These are phyloP conservation scores for Saccharomycopsis javanensis DNA, from an alignment of 805 yeast species.

Conservation along the genomic window DNA sequence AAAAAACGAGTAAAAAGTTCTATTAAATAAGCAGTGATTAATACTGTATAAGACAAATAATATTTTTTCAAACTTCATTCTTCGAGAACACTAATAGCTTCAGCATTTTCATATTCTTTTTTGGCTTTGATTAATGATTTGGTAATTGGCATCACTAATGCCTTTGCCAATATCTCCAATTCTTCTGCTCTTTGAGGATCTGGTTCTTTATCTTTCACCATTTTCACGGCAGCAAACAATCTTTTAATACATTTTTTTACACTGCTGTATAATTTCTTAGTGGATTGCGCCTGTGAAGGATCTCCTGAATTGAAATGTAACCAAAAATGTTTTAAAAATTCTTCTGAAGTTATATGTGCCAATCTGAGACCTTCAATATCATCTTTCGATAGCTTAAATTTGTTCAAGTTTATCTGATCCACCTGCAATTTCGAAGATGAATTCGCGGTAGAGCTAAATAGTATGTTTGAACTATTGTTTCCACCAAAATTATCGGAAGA, in stretches of 20 bases:
- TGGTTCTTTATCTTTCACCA: slow-evolving; percentile 17
- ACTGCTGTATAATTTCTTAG: slow-evolving; percentile 40
- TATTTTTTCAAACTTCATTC: not conserved
- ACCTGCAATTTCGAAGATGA: slow-evolving; percentile 2
- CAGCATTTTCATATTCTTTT: slow-evolving; percentile 34
- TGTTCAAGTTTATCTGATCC: slow-evolving; percentile 9
- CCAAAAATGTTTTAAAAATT: slow-evolving; percentile 72
- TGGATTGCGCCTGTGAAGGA: slow-evolving; percentile 32
- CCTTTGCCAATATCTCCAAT: slow-evolving; percentile 7
- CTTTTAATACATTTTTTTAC: slow-evolving; percentile 39
- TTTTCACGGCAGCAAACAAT: slow-evolving; percentile 28
- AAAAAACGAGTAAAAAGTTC: not conserved
- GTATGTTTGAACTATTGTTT: not conserved
- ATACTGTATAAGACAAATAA: too few species aligned
- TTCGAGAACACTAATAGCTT: slow-evolving; percentile 19
- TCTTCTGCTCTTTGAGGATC: slow-evolving; percentile 2
- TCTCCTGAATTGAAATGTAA: slow-evolving; percentile 44
- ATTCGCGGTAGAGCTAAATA: not conserved
- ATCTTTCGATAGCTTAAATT: slow-evolving; percentile 25
- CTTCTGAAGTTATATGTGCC: slow-evolving; percentile 64
- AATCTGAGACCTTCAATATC: slow-evolving; percentile 43
- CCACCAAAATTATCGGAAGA: slow-evolving; percentile 2
- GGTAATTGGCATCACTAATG: slow-evolving; percentile 33
- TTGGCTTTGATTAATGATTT: slow-evolving; percentile 40
- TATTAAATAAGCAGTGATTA: too few species aligned